These are phyloP conservation scores for Cryptosporidium meleagridis DNA, from an alignment of 169 alveolate species.

Conservation along the genomic window DNA sequence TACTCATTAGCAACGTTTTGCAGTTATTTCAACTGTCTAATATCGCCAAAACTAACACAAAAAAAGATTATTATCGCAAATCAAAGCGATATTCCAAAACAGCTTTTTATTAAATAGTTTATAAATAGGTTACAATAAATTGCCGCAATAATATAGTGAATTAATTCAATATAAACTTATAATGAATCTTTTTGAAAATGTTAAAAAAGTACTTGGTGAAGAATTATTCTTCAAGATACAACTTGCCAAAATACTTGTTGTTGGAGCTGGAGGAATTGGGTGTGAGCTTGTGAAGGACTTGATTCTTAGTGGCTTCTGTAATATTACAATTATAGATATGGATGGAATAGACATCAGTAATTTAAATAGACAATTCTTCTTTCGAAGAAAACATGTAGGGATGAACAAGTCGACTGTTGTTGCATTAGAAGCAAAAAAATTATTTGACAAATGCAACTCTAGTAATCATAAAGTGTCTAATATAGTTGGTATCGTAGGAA, in stretches of 20 bases:
- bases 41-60: slow-evolving; percentile 20
- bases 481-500: slow-evolving; percentile 85
- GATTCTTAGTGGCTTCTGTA: slow-evolving; percentile 91
- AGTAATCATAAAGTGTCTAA: slow-evolving; percentile 80
- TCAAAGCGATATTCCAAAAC: slow-evolving; percentile 49
- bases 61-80: slow-evolving; percentile 55
- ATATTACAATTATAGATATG: slow-evolving; percentile 94
- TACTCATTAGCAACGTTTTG: slow-evolving; percentile 39
- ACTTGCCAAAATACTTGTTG: slow-evolving; percentile 84
- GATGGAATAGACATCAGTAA: slow-evolving; percentile 97
- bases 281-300: slow-evolving; percentile 96
- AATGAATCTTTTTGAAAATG: slow-evolving; percentile 16
- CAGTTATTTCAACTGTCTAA: slow-evolving; percentile 45
- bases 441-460: slow-evolving; percentile 82
- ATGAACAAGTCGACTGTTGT: slow-evolving; percentile 89
- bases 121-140: background rate
- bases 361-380: slow-evolving; percentile 97
- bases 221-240: slow-evolving; percentile 77
- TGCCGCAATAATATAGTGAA: slow-evolving; percentile 24
- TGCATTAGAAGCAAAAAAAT: slow-evolving; percentile 81
- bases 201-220: slow-evolving; percentile 75
- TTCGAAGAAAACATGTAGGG: slow-evolving; percentile 89
- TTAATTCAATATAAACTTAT: slow-evolving; percentile 21
- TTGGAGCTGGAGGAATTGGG: slow-evolving; percentile 99
- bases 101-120: slow-evolving; percentile 32